These are phyloP conservation scores for Athelia psychrophila DNA, from an alignment of 1,284 basidiomycete genomes.

Conservation along the genomic window DNA sequence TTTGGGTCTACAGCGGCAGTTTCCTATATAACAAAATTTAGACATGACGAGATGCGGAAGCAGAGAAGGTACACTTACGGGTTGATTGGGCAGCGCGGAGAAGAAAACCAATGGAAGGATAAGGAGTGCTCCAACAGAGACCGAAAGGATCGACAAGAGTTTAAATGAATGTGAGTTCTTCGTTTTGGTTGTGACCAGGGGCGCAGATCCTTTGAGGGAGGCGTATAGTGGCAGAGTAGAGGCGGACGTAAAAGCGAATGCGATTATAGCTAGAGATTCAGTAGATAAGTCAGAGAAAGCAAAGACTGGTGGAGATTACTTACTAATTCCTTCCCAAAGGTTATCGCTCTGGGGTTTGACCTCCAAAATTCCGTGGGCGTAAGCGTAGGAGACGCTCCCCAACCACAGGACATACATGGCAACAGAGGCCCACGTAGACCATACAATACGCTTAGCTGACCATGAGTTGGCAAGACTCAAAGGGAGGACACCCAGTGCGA, in stretches of 20 bases:
- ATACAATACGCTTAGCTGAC: constrained; percentile 48
- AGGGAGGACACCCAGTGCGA: constrained; percentile 44
- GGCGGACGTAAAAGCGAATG: constrained; percentile 63
- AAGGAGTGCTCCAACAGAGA: constrained; percentile 44
- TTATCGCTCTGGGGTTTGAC: constrained; percentile 33
- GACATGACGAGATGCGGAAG: background rate
- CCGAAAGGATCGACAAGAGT: constrained; percentile 49
- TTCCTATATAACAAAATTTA: constrained; percentile 13
- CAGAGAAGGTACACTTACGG: constrained; percentile 32
- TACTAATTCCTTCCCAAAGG: constrained; percentile 65
- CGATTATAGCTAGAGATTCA: constrained; percentile 40
- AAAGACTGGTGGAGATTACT: constrained; percentile 23
- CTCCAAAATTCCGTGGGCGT: constrained; percentile 41
- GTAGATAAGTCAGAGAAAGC: constrained; percentile 2
- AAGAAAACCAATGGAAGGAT: constrained; percentile 60
- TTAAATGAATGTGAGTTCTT: constrained; percentile 55
- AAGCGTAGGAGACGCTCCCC: constrained; percentile 44
- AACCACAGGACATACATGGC: constrained; percentile 60
- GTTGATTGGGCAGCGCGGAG: constrained; percentile 37
- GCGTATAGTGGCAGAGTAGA: constrained; percentile 64
- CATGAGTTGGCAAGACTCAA: constrained; percentile 53
- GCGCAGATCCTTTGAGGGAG: constrained; percentile 45
- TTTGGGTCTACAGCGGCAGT: constrained; percentile 20
- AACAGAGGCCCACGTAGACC: constrained; percentile 55
- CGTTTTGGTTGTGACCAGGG: constrained; percentile 38